Base-by-base conservation (phyloP, 306 rosid genomes). In the Corylus avellana region DNA sequence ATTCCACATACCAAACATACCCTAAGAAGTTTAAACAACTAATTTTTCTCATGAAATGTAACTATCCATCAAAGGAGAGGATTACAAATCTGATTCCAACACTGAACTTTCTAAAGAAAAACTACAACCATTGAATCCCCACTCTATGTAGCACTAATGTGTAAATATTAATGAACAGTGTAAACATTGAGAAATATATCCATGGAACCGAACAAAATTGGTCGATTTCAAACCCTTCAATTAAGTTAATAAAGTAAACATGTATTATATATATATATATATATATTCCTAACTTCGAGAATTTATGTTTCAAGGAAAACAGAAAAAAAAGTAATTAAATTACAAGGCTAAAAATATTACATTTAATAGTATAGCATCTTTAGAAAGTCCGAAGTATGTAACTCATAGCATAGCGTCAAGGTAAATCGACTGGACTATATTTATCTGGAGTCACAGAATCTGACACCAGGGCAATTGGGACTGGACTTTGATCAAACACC, bases 21-120 rank as follows among this genome's bases (percentile, higher is more conserved):
- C 44, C 5, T 1, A 75, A 62, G n/a, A 71, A 75, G 50, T 74
- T 72, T 53, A 66, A 70, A 18, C 51, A 13, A 27, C 74, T 49
- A 58, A 10, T 12, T 72, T 16, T 72, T 55, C 39, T 44, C 54
- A 42, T 42, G 46, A 42, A 42, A 50, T 54, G 64, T 5, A 51
- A 74, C 58, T 48, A 74, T 58, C 20, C 78, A 55, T 37, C 42
- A 51, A 51, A 79, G 74, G 75, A 12, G 32, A 44, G 14, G 53
- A 56, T 42, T 25, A 77, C 68, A 73, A 42, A 53, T 46, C 50
- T 11, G 10, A 37, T 51, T 54, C 25, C 50, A 32, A 74, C 69
- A 73, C 27, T 59, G 29, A 25, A 75, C 73, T 10, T 58, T 39
- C 32, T 7, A 58, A 55, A 47, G 73, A 58, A 20, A 75, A 49